Evolutionary conservation across 2,329 filamentous ascomycete genomes (phyloP).

Genomic region (Blastomyces gilchristii): DNA sequence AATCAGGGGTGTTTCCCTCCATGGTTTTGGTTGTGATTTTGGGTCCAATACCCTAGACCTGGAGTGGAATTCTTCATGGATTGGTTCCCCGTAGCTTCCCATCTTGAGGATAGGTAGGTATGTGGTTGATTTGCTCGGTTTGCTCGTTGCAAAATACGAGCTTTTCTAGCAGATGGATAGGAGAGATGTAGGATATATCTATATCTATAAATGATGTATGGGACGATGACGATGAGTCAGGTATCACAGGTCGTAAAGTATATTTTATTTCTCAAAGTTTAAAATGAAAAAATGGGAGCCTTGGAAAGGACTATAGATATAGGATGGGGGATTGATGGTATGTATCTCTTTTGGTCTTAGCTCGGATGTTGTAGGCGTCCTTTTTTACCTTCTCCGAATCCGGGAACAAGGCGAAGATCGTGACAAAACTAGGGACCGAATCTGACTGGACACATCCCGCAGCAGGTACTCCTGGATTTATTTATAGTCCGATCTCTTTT

Average conservation of each 20-base stretch:
- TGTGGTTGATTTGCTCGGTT: background rate
- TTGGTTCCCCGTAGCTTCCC: conserved; percentile 26
- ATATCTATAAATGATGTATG: background rate
- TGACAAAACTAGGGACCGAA: too few relatives aligned
- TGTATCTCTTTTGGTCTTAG: background rate
- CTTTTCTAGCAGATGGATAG: background rate
- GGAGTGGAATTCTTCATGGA: conserved; percentile 9
- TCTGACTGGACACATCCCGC: too few relatives aligned
- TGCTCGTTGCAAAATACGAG: background rate
- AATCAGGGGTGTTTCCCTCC: conserved; percentile 62
- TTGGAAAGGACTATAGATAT: too few relatives aligned
- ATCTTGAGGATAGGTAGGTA: conserved; percentile 19
- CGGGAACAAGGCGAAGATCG: background rate
- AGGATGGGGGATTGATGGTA: too few relatives aligned
- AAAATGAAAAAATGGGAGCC: background rate
- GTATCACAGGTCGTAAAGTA: background rate
- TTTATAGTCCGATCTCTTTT: background rate
- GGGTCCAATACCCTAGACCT: conserved; percentile 7
- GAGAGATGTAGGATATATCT: background rate
- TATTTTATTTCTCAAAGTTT: background rate
- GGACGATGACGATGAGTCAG: background rate
- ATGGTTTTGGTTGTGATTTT: conserved; percentile 40
- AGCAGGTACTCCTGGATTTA: background rate
- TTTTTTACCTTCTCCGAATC: background rate
- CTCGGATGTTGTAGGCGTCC: background rate